Base-by-base conservation (phyloP, 495 filamentous ascomycete genomes). In the Podospora anserina region DNA sequence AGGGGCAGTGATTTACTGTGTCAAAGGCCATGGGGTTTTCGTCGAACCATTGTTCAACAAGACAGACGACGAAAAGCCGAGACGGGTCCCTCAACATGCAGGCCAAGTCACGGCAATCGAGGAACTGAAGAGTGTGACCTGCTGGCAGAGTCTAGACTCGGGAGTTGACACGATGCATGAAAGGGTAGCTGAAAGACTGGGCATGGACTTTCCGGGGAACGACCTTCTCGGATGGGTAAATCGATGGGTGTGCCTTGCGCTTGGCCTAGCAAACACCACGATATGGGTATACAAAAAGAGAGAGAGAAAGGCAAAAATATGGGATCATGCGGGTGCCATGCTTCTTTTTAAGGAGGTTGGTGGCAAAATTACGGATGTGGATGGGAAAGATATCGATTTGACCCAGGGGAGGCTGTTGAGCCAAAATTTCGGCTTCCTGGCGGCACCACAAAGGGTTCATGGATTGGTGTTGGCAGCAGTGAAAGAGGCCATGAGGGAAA, bases 291-390 rank as follows among this genome's bases (percentile, higher is more conserved):
- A 90, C 64, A 80, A 81, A 67, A 79, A 80, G 4, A 72, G 76
- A 3, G 75, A 78, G 0, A 80, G 87, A 66, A 79, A 78, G 28
- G 88, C 84, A n/a, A 88, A 89, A 76, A 81, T 89, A 18, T 92
- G 90, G 90, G 90, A 92, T 70, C 90, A 92, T 76, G 85, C 87
- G 0, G 90, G 89, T 7, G 89, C 88, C 0, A 88, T 90, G 84
- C 75, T 92, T 28, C 79, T 91, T 34, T 89, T 86, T 59, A 80
- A 87, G 75, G 90, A 92, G 71, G 77, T 88, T 2, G 90, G 90
- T 0, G 87, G 86, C 32, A 79, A 79, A 64, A 81, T 92, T 19
- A 90, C 85, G 0, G 89, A 92, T 70, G 76, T 91, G 2, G 77
- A 87, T 62, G 84, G 88, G 4, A 83, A 79, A 65, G 78, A 80